phyloP scores from a whole-genome alignment of 2,329 filamentous ascomycete genomes.

The Exutisphaerella laricina region DNA sequence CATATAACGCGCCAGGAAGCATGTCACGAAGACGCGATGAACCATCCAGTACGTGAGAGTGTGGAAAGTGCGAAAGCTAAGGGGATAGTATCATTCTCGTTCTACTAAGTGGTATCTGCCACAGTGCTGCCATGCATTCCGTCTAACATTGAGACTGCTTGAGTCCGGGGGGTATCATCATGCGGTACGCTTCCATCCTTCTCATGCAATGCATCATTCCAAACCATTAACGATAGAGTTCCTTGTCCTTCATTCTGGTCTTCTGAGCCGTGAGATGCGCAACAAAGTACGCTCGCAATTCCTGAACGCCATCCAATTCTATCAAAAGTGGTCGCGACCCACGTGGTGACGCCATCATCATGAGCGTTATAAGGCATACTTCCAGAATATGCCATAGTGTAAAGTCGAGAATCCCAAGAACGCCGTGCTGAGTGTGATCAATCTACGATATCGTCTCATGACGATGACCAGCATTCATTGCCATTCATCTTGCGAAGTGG shows the following conservation, averaged over 20 bases:
- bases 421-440: constrained; percentile 15
- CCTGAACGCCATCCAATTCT: neutral
- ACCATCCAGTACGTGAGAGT: no score
- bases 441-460: no score
- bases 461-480: no score
- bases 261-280: constrained; percentile 9
- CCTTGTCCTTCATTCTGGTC: neutral
- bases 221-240: constrained; percentile 6
- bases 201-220: constrained; percentile 1
- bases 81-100: no score
- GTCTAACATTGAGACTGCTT: no score
- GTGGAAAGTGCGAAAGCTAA: no score
- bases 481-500: no score
- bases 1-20: no score
- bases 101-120: no score
- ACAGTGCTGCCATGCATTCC: no score
- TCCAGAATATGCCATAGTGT: constrained; percentile 1
- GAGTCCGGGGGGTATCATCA: constrained; percentile 9
- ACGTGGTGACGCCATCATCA: constrained; percentile 1
- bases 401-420: constrained; percentile 5
- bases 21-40: no score
- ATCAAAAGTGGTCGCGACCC: neutral
- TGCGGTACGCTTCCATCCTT: constrained; percentile 2
- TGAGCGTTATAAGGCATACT: constrained; percentile 7
- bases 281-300: neutral